These are phyloP conservation scores for Backusella tarrabulga DNA, from an alignment of 192 early-diverging fungal genomes.

Conservation along the genomic window DNA sequence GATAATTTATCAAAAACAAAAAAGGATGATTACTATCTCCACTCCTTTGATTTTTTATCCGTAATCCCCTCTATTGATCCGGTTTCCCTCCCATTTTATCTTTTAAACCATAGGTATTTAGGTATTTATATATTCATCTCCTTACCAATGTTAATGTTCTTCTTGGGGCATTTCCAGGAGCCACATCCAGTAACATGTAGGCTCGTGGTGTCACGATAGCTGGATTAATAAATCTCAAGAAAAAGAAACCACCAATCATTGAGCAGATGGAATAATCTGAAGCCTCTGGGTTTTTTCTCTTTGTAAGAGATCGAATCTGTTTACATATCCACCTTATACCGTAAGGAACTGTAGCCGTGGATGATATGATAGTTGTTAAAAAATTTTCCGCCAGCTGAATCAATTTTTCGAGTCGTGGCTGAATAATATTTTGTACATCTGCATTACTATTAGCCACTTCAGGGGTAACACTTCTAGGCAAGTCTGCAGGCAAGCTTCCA, in stretches of 20 bases:
- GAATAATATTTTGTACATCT: slow-evolving; percentile 81
- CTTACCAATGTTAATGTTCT: slow-evolving; percentile 82
- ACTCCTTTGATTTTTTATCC: not conserved
- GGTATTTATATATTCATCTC: not conserved
- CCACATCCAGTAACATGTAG: slow-evolving; percentile 86
- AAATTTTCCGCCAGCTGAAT: slow-evolving; percentile 87
- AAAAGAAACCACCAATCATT: slow-evolving; percentile 96
- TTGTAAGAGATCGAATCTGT: slow-evolving; percentile 90
- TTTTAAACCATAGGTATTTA: not conserved
- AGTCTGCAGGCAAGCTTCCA: slow-evolving; percentile 51
- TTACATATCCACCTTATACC: slow-evolving; percentile 99
- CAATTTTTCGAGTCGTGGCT: slow-evolving; percentile 76
- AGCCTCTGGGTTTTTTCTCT: slow-evolving; percentile 90
- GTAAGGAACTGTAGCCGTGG: slow-evolving; percentile 88
- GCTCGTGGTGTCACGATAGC: slow-evolving; percentile 94
- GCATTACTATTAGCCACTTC: slow-evolving; percentile 81
- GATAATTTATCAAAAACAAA: not conserved
- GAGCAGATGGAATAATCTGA: slow-evolving; percentile 89
- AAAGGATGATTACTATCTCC: not conserved
- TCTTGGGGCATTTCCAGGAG: slow-evolving; percentile 76
- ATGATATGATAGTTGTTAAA: slow-evolving; percentile 83
- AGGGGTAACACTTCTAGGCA: slow-evolving; percentile 77
- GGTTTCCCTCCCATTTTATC: not conserved
- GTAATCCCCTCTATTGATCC: not conserved
- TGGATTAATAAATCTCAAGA: slow-evolving; percentile 95